phyloP scores from a whole-genome alignment of 768 basidiomycete species.

The Auricularia sp. region DNA sequence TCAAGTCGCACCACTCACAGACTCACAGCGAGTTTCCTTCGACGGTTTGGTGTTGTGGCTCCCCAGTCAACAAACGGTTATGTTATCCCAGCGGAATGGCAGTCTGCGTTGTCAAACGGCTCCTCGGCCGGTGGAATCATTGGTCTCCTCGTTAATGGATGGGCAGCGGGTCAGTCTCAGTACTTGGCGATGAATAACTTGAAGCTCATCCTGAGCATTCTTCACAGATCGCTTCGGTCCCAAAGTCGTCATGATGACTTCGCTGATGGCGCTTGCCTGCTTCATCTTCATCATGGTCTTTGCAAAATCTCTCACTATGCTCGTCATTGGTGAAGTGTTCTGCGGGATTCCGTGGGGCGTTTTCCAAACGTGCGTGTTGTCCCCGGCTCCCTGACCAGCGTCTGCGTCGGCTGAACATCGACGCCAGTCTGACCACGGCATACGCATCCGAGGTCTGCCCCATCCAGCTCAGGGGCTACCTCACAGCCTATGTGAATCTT shows the following conservation, averaged over 20 bases:
- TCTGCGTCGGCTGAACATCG: constrained; percentile 5
- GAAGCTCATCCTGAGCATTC: neutral
- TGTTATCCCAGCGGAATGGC: constrained; percentile 27
- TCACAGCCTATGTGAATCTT: constrained; percentile 21
- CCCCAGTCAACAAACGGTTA: constrained; percentile 8
- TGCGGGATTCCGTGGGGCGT: constrained; percentile 25
- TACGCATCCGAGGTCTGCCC: constrained; percentile 26
- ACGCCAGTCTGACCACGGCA: constrained; percentile 21
- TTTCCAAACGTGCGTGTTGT: neutral
- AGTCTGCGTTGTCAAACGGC: constrained; percentile 26
- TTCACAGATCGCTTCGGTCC: constrained; percentile 22
- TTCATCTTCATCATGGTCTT: constrained; percentile 18
- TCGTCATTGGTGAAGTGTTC: constrained; percentile 15
- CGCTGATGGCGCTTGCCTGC: constrained; percentile 11
- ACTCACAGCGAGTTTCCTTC: neutral
- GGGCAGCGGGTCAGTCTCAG: too few species aligned
- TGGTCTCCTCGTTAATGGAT: constrained; percentile 22
- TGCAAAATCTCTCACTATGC: constrained; percentile 12
- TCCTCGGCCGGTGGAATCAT: constrained; percentile 21
- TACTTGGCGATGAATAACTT: too few species aligned
- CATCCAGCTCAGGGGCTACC: constrained; percentile 18
- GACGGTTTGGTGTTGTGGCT: neutral
- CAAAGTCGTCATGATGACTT: constrained; percentile 20
- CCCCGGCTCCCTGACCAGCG: too few species aligned
- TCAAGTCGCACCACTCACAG: too few species aligned